phyloP scores from a whole-genome alignment of 73 alveolate species.

The Blepharisma japonicum region DNA sequence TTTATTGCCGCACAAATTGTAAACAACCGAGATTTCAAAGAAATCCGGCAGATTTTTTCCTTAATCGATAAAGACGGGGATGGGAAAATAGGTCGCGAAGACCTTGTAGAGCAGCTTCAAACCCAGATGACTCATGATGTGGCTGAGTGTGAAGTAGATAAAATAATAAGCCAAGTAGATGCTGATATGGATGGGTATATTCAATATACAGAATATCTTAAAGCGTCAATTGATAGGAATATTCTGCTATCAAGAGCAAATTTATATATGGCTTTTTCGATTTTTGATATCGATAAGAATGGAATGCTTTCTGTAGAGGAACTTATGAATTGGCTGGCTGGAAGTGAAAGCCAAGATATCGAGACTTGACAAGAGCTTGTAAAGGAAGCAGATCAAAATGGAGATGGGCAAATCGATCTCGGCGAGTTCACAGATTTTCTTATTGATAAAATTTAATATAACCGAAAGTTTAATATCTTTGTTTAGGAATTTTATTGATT shows the following conservation, averaged over 20 bases:
- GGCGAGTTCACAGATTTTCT: constrained; percentile 9
- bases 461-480: no score
- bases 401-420: constrained; percentile 1
- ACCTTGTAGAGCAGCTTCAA: neutral
- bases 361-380: neutral
- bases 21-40: neutral
- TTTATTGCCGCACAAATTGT: constrained; percentile 5
- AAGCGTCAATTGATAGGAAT: neutral
- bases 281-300: constrained; percentile 2
- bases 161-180: neutral
- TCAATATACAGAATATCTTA: constrained; percentile 3
- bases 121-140: neutral
- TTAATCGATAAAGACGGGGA: neutral
- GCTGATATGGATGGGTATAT: neutral
- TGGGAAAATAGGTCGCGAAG: neutral
- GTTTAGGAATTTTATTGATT: no score
- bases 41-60: neutral
- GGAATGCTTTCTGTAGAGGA: neutral
- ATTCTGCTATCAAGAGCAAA: neutral
- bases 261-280: neutral
- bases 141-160: constrained; percentile 6
- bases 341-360: neutral
- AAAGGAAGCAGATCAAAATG: constrained; percentile 8
- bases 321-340: neutral
- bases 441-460: neutral